These are phyloP conservation scores for Ogataea trehalophila DNA, from an alignment of 805 yeast species.

Conservation along the genomic window DNA sequence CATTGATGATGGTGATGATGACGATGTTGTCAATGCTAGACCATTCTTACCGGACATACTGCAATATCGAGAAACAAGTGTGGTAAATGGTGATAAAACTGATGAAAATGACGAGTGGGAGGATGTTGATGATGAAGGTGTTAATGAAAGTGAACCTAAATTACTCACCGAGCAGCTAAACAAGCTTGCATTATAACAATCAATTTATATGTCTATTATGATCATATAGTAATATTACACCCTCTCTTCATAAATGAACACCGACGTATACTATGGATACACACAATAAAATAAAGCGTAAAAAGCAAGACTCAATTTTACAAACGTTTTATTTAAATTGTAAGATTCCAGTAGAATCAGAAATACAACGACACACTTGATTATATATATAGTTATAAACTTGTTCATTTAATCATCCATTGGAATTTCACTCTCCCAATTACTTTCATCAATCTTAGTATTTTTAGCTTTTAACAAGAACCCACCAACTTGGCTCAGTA, in stretches of 20 bases:
- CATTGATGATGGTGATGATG: conserved; percentile 9
- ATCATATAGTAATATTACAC: too few relatives aligned
- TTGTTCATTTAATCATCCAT: conserved; percentile 23
- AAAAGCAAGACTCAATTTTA: too few relatives aligned
- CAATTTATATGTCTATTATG: neutral
- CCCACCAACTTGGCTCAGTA: conserved; percentile 59
- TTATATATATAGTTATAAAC: neutral
- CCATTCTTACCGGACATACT: conserved; percentile 39
- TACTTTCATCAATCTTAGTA: conserved; percentile 35
- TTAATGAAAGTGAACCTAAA: neutral
- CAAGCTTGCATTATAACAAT: neutral
- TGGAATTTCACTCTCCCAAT: conserved; percentile 51
- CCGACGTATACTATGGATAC: too few relatives aligned
- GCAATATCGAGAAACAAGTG: conserved; percentile 15
- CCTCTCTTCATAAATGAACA: too few relatives aligned
- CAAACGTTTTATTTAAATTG: too few relatives aligned
- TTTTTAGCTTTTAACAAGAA: conserved; percentile 37
- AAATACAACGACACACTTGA: too few relatives aligned
- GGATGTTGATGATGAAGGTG: conserved; percentile 27
- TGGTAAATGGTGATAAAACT: conserved; percentile 15
- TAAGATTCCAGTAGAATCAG: too few relatives aligned
- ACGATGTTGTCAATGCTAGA: conserved; percentile 30
- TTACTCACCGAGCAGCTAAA: neutral
- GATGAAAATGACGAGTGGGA: conserved; percentile 28
- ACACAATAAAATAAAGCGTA: neutral